Evolutionary conservation across 768 basidiomycete genomes (phyloP).

Genomic region (Leccinum rimulosum): DNA sequence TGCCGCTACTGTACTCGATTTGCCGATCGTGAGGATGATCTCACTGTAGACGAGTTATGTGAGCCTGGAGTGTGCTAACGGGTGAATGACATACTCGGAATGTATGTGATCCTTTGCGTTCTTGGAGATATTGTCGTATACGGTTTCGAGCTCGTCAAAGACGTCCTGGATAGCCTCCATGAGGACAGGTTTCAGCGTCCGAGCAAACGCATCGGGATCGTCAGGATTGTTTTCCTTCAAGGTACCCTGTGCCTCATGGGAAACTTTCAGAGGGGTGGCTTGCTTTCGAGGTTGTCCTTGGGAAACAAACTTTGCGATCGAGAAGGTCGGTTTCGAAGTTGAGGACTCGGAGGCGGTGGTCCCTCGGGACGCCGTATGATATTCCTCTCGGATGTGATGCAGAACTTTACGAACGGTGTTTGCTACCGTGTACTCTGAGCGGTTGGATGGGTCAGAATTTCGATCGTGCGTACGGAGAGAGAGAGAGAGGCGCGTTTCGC

Average conservation of each 20-base stretch:
- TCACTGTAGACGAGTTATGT: constrained; percentile 52
- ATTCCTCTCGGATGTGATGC: constrained; percentile 94
- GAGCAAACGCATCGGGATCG: constrained; percentile 77
- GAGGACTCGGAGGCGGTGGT: constrained; percentile 32
- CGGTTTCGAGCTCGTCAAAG: constrained; percentile 92
- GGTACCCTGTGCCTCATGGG: constrained; percentile 49
- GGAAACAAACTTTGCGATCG: constrained; percentile 81
- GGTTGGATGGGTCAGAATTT: not conserved
- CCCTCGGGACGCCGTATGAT: constrained; percentile 70
- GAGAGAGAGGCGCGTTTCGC: not conserved
- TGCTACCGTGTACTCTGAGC: constrained; percentile 86
- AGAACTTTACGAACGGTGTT: constrained; percentile 93
- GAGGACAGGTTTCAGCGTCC: constrained; percentile 83
- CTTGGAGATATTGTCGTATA: constrained; percentile 92
- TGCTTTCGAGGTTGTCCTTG: constrained; percentile 65
- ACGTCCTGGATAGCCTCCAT: constrained; percentile 98
- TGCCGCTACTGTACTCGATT: constrained; percentile 89
- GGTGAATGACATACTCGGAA: constrained; percentile 71
- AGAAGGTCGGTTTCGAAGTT: constrained; percentile 47
- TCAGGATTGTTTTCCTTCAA: constrained; percentile 69
- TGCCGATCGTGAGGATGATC: constrained; percentile 91
- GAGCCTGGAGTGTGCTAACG: not conserved
- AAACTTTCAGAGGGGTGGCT: constrained; percentile 38
- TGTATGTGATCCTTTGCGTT: constrained; percentile 96
- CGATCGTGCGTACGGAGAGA: constrained; percentile 1